Percentiles rank a stretch among this genome's conserved stretches.
phyloP scores from a whole-genome alignment of 1,139 yeast species.

The Yamadazyma songkhlaensis region DNA sequence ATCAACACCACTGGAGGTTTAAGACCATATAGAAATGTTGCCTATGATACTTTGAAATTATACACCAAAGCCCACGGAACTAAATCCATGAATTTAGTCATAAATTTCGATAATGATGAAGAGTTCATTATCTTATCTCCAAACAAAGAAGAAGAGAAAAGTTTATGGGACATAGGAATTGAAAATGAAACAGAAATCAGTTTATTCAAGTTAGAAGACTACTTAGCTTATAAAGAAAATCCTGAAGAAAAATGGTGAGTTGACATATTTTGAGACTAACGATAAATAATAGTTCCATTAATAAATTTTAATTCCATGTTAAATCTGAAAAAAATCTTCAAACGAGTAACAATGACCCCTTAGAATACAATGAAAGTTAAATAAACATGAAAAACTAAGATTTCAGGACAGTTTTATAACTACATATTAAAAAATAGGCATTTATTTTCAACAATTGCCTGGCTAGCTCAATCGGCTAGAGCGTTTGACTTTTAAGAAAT shows the following conservation, averaged over 20 bases:
- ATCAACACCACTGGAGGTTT: conserved; percentile 67
- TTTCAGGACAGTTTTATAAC: no score
- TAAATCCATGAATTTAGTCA: conserved; percentile 87
- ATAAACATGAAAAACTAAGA: no score
- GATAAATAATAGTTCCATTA: neutral
- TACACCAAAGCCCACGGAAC: conserved; percentile 95
- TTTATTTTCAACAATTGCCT: conserved; percentile 9
- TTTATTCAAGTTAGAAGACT: conserved; percentile 64
- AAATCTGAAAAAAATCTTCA: no score
- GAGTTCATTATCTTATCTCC: conserved; percentile 55
- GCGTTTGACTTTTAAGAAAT: conserved; percentile 18
- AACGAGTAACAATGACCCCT: no score
- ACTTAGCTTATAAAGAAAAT: conserved; percentile 64
- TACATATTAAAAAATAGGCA: no score
- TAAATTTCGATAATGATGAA: conserved; percentile 72
- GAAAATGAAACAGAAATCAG: conserved; percentile 93
- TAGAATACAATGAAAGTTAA: no score
- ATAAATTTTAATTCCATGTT: no score
- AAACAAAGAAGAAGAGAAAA: conserved; percentile 29
- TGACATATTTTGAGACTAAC: neutral
- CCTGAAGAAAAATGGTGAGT: conserved; percentile 88
- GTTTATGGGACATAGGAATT: conserved; percentile 65
- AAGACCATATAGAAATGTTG: conserved; percentile 81
- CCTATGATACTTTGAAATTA: conserved; percentile 73
- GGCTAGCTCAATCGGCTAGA: conserved; percentile 22